phyloP scores from a whole-genome alignment of 2,329 filamentous ascomycete species.

The Alternaria alternata region DNA sequence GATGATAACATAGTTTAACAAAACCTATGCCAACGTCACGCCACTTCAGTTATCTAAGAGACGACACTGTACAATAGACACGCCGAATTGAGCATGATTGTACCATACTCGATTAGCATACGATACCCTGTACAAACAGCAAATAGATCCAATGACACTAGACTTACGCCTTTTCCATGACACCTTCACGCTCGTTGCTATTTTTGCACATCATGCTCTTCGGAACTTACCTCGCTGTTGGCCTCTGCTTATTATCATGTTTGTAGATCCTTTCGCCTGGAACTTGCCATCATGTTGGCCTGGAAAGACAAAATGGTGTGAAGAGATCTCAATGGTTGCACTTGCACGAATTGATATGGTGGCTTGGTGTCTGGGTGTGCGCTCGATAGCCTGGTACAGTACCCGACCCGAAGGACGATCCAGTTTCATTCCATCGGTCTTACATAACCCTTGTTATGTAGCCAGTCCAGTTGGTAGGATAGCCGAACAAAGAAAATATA shows the following conservation, averaged over 20 bases:
- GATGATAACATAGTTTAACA: neutral
- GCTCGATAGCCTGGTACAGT: neutral
- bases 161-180: neutral
- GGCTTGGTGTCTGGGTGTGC: neutral
- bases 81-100: neutral
- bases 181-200: neutral
- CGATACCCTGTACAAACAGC: slow-evolving; percentile 6
- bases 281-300: neutral
- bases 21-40: neutral
- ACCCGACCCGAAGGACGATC: neutral
- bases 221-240: neutral
- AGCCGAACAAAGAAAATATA: neutral
- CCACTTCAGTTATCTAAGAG: neutral
- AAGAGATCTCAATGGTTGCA: neutral
- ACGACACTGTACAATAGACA: neutral
- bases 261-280: neutral
- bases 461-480: neutral
- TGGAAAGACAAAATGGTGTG: neutral
- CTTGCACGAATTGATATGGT: neutral
- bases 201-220: neutral
- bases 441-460: neutral
- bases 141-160: neutral
- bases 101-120: neutral
- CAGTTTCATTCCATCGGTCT: neutral
- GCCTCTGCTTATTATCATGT: neutral